Evolutionary conservation across 768 basidiomycete species (phyloP), one percentile per base, ranked within the genome.

Genomic region (Pleurotus platypus): DNA sequence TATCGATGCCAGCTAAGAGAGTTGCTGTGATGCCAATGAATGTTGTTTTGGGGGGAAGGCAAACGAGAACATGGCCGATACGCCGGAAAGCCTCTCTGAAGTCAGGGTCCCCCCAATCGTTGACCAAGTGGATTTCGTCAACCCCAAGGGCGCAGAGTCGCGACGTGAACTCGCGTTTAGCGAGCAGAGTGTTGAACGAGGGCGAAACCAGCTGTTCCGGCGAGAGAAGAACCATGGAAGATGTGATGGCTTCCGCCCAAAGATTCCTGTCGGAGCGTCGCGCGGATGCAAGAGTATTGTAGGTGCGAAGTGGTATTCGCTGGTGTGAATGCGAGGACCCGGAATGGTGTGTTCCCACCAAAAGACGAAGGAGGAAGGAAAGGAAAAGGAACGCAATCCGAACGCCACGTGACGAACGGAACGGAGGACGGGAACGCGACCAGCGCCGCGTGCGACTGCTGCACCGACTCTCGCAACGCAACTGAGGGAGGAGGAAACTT

Each of bases 51-150:
- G 42, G n/a, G 5, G 42, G 42, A 45, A 45, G 42, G 42, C 42
- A 12, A 45, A 45, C 68, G 18, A 65, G 63, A 45, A 66, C 55
- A 15, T 55, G 46, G 38, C 64, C 66, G 4, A 70, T 60, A 2
- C 45, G 62, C 38, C 12, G 40, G 45, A 67, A 70, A n/a, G 63
- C 56, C 5, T 58, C 42, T 2, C 65, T 61, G 45, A 70, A 69
- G 9, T 46, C n/a, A 18, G 53, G 57, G 20, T 45, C 42, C 7
- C 68, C 69, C 68, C 67, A 69, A 13, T 46, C 43, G 39, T 57
- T 13, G 9, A 69, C 54, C 2, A 70, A 60, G 50, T 69, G 70
- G n/a, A 64, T 48, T 56, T 71, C 67, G 49, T 71, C 68, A 13
- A 71, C 60, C 2, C 61, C 66, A 46, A 66, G 60, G 15, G 56